A percentile compares a stretch with the other conserved stretches of the same genome.
Evolutionary conservation across 176 grass and related monocot species (phyloP).

Genomic region (Aegilops longissima): DNA sequence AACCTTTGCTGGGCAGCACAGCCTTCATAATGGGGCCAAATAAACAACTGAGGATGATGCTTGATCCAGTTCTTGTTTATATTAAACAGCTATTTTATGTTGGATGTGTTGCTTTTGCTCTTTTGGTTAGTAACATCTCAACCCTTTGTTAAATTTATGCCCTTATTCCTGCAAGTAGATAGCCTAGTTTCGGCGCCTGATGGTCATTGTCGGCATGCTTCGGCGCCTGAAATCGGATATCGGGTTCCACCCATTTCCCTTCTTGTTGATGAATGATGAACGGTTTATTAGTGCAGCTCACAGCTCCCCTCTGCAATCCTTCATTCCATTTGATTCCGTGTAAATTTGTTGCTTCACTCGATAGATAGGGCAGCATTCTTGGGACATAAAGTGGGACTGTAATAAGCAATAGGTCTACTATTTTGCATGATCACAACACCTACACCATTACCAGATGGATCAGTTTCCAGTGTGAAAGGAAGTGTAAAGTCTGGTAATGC

Average conservation of each 20-base stretch:
- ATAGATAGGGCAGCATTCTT: no score
- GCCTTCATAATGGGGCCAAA: conserved; percentile 73
- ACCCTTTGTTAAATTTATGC: no score
- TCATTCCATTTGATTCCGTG: background rate
- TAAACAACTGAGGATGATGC: conserved; percentile 83
- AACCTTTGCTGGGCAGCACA: conserved; percentile 70
- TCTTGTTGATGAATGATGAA: background rate
- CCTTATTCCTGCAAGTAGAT: no score
- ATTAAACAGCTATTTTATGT: conserved; percentile 62
- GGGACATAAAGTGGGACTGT: no score
- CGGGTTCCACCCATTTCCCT: background rate
- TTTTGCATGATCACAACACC: no score
- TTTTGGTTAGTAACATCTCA: conserved; percentile 50
- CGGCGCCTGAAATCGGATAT: background rate
- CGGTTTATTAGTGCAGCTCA: conserved; percentile 18
- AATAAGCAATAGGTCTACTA: no score
- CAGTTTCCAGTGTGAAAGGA: no score
- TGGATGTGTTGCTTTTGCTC: conserved; percentile 76
- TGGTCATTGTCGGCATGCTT: no score
- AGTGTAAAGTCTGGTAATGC: no score
- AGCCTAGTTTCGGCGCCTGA: no score
- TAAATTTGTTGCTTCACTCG: background rate
- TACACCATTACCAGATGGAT: no score
- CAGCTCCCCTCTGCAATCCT: background rate
- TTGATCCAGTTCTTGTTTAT: conserved; percentile 73